Conservation (phyloP, 2,329 filamentous ascomycete species). For the Xylaria sp. region DNA sequence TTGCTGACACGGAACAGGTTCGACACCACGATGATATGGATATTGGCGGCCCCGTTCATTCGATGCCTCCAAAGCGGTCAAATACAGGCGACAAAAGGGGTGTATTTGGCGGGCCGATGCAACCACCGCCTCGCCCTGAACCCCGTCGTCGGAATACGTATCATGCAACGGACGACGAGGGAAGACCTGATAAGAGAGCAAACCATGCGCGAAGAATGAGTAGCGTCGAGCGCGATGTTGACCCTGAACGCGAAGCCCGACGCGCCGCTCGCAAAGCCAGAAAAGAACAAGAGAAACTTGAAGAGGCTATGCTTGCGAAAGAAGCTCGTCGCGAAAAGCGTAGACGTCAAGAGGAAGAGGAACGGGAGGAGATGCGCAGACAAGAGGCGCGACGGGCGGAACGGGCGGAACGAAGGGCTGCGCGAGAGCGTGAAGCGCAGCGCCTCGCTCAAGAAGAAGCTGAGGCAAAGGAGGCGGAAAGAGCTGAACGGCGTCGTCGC, state of each 20-base stretch:
- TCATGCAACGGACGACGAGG: constrained; percentile 48
- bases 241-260: constrained; percentile 56
- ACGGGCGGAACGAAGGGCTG: constrained; percentile 48
- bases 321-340: constrained; percentile 52
- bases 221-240: constrained; percentile 46
- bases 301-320: constrained; percentile 47
- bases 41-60: constrained; percentile 41
- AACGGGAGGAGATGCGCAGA: constrained; percentile 47
- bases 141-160: constrained; percentile 47
- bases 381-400: constrained; percentile 56
- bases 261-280: constrained; percentile 57
- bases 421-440: constrained; percentile 46
- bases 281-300: constrained; percentile 48
- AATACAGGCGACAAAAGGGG: constrained; percentile 59
- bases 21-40: constrained; percentile 58
- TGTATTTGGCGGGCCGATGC: constrained; percentile 55
- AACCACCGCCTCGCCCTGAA: constrained; percentile 41
- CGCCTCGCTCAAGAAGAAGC: constrained; percentile 44
- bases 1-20: constrained; percentile 22
- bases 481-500: constrained; percentile 37
- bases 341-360: constrained; percentile 48
- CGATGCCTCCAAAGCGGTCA: constrained; percentile 53
- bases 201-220: constrained; percentile 39
- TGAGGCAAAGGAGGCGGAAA: constrained; percentile 36
- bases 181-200: constrained; percentile 34